These are phyloP conservation scores for Lobulomyces angularis DNA, from an alignment of 192 early-diverging fungal species.

Conservation along the genomic window DNA sequence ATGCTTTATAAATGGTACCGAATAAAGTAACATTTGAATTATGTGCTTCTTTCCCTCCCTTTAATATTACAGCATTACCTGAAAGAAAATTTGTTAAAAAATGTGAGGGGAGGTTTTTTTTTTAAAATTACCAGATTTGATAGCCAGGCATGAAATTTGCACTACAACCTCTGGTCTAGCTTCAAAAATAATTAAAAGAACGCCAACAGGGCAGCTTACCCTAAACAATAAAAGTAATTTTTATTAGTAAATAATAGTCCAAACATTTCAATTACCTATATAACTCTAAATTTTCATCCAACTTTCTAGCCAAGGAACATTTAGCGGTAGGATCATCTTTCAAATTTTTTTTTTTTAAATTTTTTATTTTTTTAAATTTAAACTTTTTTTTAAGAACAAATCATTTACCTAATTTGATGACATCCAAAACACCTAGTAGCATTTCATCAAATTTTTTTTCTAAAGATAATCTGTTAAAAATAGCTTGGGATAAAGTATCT, in stretches of 20 bases:
- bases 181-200: conserved; percentile 95
- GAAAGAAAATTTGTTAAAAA: neutral
- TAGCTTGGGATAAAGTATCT: too few relatives aligned
- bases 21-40: conserved; percentile 69
- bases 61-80: conserved; percentile 90
- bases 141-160: conserved; percentile 84
- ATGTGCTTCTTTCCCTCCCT: conserved; percentile 86
- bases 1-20: conserved; percentile 62
- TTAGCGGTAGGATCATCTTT: too few relatives aligned
- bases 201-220: conserved; percentile 86
- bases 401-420: too few relatives aligned
- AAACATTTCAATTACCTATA: too few relatives aligned
- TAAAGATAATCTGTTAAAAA: too few relatives aligned
- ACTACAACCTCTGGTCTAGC: conserved; percentile 97
- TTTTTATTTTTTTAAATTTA: too few relatives aligned
- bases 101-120: neutral
- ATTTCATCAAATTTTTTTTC: too few relatives aligned
- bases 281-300: conserved; percentile 76
- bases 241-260: too few relatives aligned
- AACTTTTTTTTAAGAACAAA: too few relatives aligned
- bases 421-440: too few relatives aligned
- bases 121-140: conserved; percentile 64
- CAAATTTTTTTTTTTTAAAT: too few relatives aligned
- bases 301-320: conserved; percentile 58
- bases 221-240: too few relatives aligned